These are phyloP conservation scores for Starmerella bacillaris DNA, from an alignment of 805 yeast genomes.

Conservation along the genomic window DNA sequence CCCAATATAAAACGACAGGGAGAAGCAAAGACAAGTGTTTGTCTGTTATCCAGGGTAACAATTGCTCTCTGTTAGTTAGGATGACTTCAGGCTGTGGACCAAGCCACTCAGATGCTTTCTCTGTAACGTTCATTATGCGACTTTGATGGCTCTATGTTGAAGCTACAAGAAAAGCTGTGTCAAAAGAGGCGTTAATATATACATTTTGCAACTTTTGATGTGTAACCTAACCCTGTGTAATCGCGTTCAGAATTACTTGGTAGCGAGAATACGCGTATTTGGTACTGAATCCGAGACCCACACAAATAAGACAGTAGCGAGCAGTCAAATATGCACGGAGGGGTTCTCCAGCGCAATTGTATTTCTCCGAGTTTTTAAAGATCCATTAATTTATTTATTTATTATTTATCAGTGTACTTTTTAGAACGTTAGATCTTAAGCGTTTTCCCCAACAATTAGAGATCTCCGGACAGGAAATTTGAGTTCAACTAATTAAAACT, in stretches of 20 bases:
- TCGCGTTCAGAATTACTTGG: not conserved
- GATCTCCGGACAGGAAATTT: too few relatives aligned
- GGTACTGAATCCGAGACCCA: not conserved
- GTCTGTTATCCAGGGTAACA: conserved; percentile 51
- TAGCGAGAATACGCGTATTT: conserved; percentile 1
- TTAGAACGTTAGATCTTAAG: too few relatives aligned
- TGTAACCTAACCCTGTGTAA: not conserved
- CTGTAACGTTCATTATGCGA: not conserved
- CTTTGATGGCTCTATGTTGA: too few relatives aligned
- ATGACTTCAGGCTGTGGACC: conserved; percentile 11
- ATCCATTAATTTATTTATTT: too few relatives aligned
- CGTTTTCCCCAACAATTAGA: too few relatives aligned
- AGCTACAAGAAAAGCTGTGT: too few relatives aligned
- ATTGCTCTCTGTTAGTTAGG: conserved; percentile 15
- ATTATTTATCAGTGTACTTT: too few relatives aligned
- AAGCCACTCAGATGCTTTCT: conserved; percentile 4
- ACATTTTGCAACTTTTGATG: not conserved
- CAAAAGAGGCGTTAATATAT: too few relatives aligned
- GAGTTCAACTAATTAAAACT: too few relatives aligned
- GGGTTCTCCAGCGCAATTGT: too few relatives aligned
- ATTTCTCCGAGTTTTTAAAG: too few relatives aligned
- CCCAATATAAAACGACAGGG: conserved; percentile 79
- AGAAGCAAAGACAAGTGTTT: conserved; percentile 49
- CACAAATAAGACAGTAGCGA: not conserved
- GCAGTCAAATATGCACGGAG: too few relatives aligned